Conservation (phyloP, 108 stramenopile genomes). For the Ochromonas danica region DNA sequence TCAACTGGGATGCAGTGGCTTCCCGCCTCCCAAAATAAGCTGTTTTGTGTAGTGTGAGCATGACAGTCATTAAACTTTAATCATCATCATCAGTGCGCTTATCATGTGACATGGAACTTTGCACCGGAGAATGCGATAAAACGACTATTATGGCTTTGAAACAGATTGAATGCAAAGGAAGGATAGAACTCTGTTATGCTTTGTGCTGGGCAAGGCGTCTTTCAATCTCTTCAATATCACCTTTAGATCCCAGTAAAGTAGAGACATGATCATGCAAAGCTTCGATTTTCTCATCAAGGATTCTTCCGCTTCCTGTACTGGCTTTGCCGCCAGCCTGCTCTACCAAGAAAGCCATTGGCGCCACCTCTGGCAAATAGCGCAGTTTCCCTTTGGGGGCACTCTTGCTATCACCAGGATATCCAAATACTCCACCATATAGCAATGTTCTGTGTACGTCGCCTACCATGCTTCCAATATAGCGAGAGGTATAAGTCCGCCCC, state of each 20-base stretch:
- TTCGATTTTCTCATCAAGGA: conserved; percentile 44
- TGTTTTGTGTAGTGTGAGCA: too few relatives aligned
- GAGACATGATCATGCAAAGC: conserved; percentile 58
- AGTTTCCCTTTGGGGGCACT: conserved; percentile 66
- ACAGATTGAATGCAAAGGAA: too few relatives aligned
- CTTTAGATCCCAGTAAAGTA: conserved; percentile 55
- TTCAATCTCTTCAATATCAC: neutral
- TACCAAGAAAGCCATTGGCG: conserved; percentile 78
- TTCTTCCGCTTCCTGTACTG: conserved; percentile 43
- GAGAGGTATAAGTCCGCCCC: conserved; percentile 55
- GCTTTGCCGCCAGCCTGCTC: conserved; percentile 74
- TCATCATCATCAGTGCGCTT: too few relatives aligned
- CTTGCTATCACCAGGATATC: conserved; percentile 46
- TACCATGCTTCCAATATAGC: conserved; percentile 73
- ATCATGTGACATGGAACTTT: too few relatives aligned
- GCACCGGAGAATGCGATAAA: too few relatives aligned
- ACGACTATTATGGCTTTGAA: too few relatives aligned
- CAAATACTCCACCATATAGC: conserved; percentile 61
- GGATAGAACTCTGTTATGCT: too few relatives aligned
- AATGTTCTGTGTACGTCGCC: conserved; percentile 60
- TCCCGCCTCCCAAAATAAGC: too few relatives aligned
- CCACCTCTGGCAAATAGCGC: conserved; percentile 84
- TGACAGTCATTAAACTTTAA: too few relatives aligned
- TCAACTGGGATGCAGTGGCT: conserved; percentile 28
- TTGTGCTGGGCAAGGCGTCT: neutral